Evolutionary conservation across 768 basidiomycete genomes (phyloP).

Genomic region (Leucocoprinus sp.): DNA sequence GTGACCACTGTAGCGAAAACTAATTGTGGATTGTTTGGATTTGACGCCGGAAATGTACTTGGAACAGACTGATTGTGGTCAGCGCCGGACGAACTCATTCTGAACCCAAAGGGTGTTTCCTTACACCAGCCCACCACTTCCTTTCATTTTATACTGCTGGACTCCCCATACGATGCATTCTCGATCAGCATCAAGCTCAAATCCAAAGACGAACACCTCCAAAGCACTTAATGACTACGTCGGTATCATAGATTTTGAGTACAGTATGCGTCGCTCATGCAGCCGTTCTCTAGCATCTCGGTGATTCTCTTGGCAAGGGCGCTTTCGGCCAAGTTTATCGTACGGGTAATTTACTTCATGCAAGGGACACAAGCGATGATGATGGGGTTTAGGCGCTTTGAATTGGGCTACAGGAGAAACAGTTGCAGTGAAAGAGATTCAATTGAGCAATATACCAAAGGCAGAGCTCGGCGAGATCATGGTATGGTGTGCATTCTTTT

Average conservation of each 20-base stretch:
- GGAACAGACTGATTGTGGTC: conserved; percentile 24
- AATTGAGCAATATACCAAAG: conserved; percentile 88
- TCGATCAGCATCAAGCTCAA: conserved; percentile 29
- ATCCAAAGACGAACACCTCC: conserved; percentile 30
- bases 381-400: conserved; percentile 52
- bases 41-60: conserved; percentile 1
- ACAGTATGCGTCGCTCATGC: conserved; percentile 5
- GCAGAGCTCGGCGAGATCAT: conserved; percentile 94
- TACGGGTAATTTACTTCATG: conserved; percentile 32
- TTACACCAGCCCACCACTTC: conserved; percentile 5
- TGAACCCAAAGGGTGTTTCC: conserved; percentile 21
- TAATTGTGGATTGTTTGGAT: conserved; percentile 16
- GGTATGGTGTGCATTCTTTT: conserved; percentile 44
- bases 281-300: conserved; percentile 66
- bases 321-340: conserved; percentile 97
- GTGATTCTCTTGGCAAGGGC: conserved; percentile 92
- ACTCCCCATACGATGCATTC: conserved; percentile 24
- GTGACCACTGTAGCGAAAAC: conserved; percentile 10
- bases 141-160: conserved; percentile 7
- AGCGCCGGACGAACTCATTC: conserved; percentile 35
- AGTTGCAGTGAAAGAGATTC: conserved; percentile 97
- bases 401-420: conserved; percentile 98
- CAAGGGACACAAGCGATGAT: neutral
- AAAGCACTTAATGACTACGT: conserved; percentile 64
- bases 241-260: conserved; percentile 17